phyloP scores from a whole-genome alignment of 768 basidiomycete species.

The Lactarius hatsudake region DNA sequence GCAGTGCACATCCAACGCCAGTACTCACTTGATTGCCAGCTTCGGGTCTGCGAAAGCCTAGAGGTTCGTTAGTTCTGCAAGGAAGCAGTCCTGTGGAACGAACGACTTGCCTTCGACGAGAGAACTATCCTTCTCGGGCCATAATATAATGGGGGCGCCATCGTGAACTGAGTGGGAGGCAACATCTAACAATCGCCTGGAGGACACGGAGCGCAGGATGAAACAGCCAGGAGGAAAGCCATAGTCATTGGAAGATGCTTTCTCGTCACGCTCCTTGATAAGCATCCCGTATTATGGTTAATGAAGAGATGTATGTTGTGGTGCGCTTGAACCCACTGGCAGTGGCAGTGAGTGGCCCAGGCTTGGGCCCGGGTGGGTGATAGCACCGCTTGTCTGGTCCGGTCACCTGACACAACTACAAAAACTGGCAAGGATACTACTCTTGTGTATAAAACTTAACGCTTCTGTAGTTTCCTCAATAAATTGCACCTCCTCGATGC shows the following conservation, averaged over 20 bases:
- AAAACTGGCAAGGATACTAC: too few relatives aligned
- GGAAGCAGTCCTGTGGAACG: neutral
- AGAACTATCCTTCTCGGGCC: conserved; percentile 70
- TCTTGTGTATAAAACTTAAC: too few relatives aligned
- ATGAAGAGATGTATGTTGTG: neutral
- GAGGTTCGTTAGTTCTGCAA: neutral
- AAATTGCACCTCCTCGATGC: too few relatives aligned
- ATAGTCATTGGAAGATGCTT: conserved; percentile 17
- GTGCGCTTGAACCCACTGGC: too few relatives aligned
- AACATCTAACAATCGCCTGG: conserved; percentile 58
- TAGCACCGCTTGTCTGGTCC: too few relatives aligned
- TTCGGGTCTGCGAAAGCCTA: conserved; percentile 65
- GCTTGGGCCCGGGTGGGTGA: too few relatives aligned
- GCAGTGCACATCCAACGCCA: neutral
- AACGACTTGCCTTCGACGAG: conserved; percentile 64
- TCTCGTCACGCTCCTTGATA: conserved; percentile 10
- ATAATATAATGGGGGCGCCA: conserved; percentile 61
- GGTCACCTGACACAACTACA: too few relatives aligned
- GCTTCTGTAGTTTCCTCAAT: too few relatives aligned
- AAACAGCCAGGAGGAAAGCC: conserved; percentile 56
- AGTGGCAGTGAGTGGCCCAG: too few relatives aligned
- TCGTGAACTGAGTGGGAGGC: conserved; percentile 52
- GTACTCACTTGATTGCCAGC: conserved; percentile 70
- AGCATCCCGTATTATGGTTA: conserved; percentile 6
- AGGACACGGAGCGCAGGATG: conserved; percentile 53